Evolutionary conservation across 441 rosid species (phyloP).

Genomic region (California macrophylla): DNA sequence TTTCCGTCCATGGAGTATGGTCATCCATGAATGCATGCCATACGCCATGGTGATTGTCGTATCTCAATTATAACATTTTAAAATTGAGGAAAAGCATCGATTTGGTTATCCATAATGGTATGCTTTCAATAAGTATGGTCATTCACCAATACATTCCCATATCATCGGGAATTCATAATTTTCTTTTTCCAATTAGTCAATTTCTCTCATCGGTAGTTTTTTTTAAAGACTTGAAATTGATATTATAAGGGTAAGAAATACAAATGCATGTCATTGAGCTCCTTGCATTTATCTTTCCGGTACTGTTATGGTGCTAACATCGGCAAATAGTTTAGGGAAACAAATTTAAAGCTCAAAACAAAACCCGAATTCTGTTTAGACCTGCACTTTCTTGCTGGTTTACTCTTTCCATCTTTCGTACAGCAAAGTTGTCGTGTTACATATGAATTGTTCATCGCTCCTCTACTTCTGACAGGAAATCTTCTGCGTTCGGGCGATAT

Average conservation of each 20-base stretch:
- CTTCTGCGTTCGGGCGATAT: slow-evolving; percentile 89
- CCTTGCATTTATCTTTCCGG: not conserved
- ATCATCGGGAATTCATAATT: not conserved
- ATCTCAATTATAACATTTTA: not conserved
- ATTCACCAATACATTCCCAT: not conserved
- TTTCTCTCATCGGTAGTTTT: not conserved
- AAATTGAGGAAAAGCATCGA: not conserved
- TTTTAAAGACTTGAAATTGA: not conserved
- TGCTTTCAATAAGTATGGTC: not conserved
- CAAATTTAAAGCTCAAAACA: no score
- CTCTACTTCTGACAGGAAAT: slow-evolving; percentile 42
- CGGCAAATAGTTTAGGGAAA: no score
- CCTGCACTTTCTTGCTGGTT: not conserved
- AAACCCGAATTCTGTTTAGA: no score
- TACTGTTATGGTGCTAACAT: not conserved
- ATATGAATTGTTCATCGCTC: not conserved
- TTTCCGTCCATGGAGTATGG: slow-evolving; percentile 3
- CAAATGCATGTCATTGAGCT: not conserved
- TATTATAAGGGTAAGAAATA: not conserved
- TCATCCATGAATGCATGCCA: not conserved
- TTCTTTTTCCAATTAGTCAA: not conserved
- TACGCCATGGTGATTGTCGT: not conserved
- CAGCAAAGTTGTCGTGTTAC: not conserved
- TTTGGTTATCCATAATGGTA: not conserved
- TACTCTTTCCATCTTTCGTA: not conserved